Base-by-base conservation (phyloP, 305 asterid species). In the Fraxinus sp. region DNA sequence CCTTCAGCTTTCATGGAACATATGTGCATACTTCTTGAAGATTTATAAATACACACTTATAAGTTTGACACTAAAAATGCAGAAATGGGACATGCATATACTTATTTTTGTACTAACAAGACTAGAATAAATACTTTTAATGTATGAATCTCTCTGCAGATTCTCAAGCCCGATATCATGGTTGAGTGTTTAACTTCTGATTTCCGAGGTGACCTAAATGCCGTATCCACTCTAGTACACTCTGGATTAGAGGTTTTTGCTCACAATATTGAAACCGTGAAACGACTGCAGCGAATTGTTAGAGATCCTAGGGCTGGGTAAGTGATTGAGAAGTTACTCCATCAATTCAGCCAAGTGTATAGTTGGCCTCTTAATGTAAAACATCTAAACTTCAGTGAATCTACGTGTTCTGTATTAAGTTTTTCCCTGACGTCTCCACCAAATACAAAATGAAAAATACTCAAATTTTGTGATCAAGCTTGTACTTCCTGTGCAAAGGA, bases 291-390 rank as follows among this genome's bases (percentile, higher is more conserved):
- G 85, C 93, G 97, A 77, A 90, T 94, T 81, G 98, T 96, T 80
- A 92, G 99, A 87, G 99, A 94, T 90, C 98, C 98, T 28, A 92
- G 98, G 84, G 98, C 99, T 78, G 97, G 98, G 99, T 94, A 83
- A 88, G 95, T 83, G 81, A 79, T 79, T 82, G 44, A 57, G 1
- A 77, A 35, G 30, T 18, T 80, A 59, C 66, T 77, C 78, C 66
- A 36, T 83, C n/a, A 14, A 72, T 84, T 49, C 78, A 64, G 55
- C 77, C 81, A 75, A 37, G 81, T 75, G 46, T 52, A 26, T 30
- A 30, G 39, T 30, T 28, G 20, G 74, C 74, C 36, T 68, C 39
- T 10, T 68, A 11, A 68, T 68, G 36, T 68, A 68, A 28, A 30
- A 68, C 33, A 26, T 66, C 28, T 26, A 22, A 26, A 8, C 18